phyloP scores from a whole-genome alignment of 495 filamentous ascomycete species.

The Massariosphaeria phaeospora region DNA sequence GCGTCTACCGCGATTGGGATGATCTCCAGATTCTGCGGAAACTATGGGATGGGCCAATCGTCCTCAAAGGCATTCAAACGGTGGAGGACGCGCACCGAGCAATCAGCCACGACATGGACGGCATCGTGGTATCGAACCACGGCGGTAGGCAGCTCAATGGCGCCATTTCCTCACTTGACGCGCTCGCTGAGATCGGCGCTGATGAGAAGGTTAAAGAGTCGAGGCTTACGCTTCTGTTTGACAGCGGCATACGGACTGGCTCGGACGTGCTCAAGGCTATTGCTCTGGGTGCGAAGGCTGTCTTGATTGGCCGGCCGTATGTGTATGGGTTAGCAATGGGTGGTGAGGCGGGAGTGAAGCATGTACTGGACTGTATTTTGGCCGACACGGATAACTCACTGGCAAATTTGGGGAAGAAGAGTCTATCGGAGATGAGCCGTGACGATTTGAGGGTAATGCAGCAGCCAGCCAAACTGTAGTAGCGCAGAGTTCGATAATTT shows the following conservation, averaged over 20 bases:
- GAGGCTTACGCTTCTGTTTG: conserved; percentile 35
- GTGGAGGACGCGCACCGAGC: conserved; percentile 47
- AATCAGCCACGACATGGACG: conserved; percentile 48
- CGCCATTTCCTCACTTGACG: conserved; percentile 33
- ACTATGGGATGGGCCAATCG: conserved; percentile 40
- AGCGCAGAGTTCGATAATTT: too few species aligned
- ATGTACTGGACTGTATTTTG: conserved; percentile 53
- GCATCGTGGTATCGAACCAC: conserved; percentile 54
- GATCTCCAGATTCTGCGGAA: conserved; percentile 33
- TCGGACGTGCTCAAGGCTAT: conserved; percentile 39
- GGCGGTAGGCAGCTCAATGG: conserved; percentile 42
- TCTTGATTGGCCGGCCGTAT: conserved; percentile 36
- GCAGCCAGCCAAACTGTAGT: conserved; percentile 29
- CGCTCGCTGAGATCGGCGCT: conserved; percentile 36
- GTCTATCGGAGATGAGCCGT: conserved; percentile 21
- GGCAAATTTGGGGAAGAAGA: conserved; percentile 30
- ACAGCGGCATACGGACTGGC: conserved; percentile 36
- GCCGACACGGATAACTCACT: conserved; percentile 39
- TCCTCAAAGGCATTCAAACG: conserved; percentile 41
- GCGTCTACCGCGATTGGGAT: conserved; percentile 33
- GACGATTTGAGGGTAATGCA: conserved; percentile 28
- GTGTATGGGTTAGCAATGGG: conserved; percentile 39
- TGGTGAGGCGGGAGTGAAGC: conserved; percentile 54
- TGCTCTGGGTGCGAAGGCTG: conserved; percentile 36
- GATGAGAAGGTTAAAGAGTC: conserved; percentile 33